Conservation (phyloP, 108 stramenopile genomes). For the Nannochloropsis oceanica region DNA sequence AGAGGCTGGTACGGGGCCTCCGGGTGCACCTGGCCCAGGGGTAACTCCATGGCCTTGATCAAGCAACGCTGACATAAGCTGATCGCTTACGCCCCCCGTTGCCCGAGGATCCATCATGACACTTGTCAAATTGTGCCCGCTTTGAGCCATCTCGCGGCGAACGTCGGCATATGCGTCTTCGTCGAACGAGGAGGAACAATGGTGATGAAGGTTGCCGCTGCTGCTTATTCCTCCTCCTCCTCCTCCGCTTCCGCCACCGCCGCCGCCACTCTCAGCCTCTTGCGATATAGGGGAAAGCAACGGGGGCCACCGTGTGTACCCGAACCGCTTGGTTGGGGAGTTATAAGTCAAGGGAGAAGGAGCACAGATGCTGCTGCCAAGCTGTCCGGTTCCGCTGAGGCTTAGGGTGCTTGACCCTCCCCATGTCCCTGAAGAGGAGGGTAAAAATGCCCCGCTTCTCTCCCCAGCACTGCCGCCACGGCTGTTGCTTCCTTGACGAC, state of each 20-base stretch:
- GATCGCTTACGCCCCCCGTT: constrained; percentile 20
- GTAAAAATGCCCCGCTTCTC: neutral
- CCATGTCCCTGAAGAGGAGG: neutral
- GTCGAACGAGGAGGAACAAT: neutral
- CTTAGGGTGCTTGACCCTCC: neutral
- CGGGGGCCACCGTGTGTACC: neutral
- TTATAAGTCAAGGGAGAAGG: neutral
- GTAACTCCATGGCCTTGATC: neutral
- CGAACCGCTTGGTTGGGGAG: neutral
- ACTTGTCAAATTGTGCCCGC: constrained; percentile 29
- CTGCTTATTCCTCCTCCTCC: too few species aligned
- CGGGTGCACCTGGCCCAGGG: neutral
- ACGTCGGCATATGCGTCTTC: constrained; percentile 14
- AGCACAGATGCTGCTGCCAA: neutral
- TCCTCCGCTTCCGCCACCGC: neutral
- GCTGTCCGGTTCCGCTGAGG: neutral
- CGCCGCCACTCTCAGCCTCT: neutral
- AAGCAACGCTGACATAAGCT: constrained; percentile 13
- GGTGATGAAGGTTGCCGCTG: too few species aligned
- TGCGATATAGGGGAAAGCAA: neutral
- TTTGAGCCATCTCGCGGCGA: constrained; percentile 15
- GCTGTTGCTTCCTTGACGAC: too few species aligned
- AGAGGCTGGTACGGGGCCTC: neutral
- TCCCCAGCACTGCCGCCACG: neutral
- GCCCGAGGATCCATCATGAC: constrained; percentile 28